Conservation (phyloP, 1,139 yeast genomes). For the Hansenula lynferdii region DNA sequence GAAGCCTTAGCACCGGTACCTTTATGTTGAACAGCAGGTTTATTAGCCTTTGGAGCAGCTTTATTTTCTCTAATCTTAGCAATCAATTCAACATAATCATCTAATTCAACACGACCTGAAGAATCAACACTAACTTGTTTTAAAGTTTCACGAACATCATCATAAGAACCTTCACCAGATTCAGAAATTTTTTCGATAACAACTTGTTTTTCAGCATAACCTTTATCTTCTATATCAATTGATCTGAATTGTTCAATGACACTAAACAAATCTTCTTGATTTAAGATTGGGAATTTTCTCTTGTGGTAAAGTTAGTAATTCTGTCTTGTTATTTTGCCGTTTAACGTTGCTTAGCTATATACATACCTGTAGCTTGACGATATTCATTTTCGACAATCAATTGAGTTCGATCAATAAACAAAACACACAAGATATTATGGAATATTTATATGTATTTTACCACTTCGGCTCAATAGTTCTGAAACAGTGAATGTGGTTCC, state of each 20-base stretch:
- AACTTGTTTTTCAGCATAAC: conserved; percentile 92
- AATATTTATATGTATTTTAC: too few relatives aligned
- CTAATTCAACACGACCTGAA: conserved; percentile 93
- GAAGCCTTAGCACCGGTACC: conserved; percentile 52
- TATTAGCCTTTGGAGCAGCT: conserved; percentile 28
- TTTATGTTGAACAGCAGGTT: conserved; percentile 39
- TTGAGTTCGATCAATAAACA: too few relatives aligned
- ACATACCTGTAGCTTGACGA: conserved; percentile 46
- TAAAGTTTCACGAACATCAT: conserved; percentile 89
- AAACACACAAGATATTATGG: background rate
- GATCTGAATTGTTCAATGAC: conserved; percentile 79
- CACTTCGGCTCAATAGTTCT: too few relatives aligned
- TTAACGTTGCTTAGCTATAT: too few relatives aligned
- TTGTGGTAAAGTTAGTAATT: conserved; percentile 23
- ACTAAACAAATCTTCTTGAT: conserved; percentile 80
- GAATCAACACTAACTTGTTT: conserved; percentile 92
- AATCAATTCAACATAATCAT: conserved; percentile 86
- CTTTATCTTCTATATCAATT: conserved; percentile 87
- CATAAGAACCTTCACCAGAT: conserved; percentile 78
- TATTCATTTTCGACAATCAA: conserved; percentile 43
- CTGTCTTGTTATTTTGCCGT: background rate
- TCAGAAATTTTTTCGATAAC: conserved; percentile 81
- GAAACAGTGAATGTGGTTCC: too few relatives aligned
- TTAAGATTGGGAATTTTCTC: conserved; percentile 81
- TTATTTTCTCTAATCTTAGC: conserved; percentile 57